phyloP scores from a whole-genome alignment of 495 filamentous ascomycete species.

The Talaromyces liani region DNA sequence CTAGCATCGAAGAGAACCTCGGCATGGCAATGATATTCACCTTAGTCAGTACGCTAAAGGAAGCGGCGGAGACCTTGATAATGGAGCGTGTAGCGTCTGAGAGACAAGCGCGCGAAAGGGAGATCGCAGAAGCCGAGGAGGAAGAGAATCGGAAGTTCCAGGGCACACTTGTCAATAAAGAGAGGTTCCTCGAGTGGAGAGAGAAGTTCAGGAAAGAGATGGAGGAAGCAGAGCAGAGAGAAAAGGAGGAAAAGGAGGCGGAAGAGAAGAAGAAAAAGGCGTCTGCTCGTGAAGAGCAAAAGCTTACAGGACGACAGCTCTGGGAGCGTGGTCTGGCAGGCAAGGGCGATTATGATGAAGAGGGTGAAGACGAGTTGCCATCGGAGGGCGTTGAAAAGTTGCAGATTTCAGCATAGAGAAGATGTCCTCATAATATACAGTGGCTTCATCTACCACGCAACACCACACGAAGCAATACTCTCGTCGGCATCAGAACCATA shows the following conservation, averaged over 20 bases:
- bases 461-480: neutral
- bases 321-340: constrained; percentile 78
- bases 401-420: constrained; percentile 47
- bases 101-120: constrained; percentile 54
- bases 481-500: neutral
- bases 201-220: constrained; percentile 70
- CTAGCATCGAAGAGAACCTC: constrained; percentile 77
- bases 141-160: constrained; percentile 96
- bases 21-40: constrained; percentile 99
- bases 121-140: constrained; percentile 64
- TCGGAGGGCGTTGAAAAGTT: constrained; percentile 58
- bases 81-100: constrained; percentile 56
- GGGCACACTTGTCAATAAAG: constrained; percentile 76
- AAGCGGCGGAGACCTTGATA: constrained; percentile 75
- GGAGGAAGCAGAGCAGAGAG: constrained; percentile 56
- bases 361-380: constrained; percentile 44
- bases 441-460: neutral
- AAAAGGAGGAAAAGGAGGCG: constrained; percentile 63
- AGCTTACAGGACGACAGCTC: constrained; percentile 71
- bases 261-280: constrained; percentile 72
- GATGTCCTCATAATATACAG: neutral
- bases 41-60: constrained; percentile 77
- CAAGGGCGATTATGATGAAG: constrained; percentile 68
- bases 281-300: constrained; percentile 47
- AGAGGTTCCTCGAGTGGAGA: constrained; percentile 79